Evolutionary conservation across 768 basidiomycete species (phyloP).

Genomic region (Psilocybe cyanescens): DNA sequence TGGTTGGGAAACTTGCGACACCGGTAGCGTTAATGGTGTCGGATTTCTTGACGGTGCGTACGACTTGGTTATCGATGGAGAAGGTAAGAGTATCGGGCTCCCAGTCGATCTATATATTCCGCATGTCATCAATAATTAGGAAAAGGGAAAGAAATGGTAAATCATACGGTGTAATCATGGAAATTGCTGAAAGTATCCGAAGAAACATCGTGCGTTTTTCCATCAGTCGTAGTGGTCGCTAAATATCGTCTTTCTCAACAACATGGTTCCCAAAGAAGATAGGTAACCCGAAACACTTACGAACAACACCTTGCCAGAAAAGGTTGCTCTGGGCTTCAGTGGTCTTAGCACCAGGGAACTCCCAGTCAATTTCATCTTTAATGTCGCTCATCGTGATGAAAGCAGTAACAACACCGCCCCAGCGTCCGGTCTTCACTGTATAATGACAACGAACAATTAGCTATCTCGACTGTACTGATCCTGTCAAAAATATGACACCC

Average conservation of each 20-base stretch:
- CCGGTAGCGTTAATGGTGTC: slow-evolving; percentile 62
- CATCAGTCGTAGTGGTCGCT: slow-evolving; percentile 48
- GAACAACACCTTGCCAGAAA: slow-evolving; percentile 77
- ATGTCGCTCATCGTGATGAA: slow-evolving; percentile 86
- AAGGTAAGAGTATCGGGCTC: slow-evolving; percentile 67
- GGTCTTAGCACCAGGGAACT: slow-evolving; percentile 69
- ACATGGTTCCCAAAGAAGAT: background rate
- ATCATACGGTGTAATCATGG: slow-evolving; percentile 75
- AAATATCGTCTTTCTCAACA: slow-evolving; percentile 29
- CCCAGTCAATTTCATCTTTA: slow-evolving; percentile 90
- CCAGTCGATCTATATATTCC: slow-evolving; percentile 74
- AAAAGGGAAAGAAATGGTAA: background rate
- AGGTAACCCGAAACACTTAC: slow-evolving; percentile 40
- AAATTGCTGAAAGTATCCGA: slow-evolving; percentile 71
- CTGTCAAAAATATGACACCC: slow-evolving; percentile 16
- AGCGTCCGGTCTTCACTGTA: slow-evolving; percentile 77
- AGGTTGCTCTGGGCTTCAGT: slow-evolving; percentile 77
- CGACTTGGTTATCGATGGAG: slow-evolving; percentile 69
- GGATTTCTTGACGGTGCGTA: slow-evolving; percentile 67
- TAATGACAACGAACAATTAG: background rate
- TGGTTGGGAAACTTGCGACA: slow-evolving; percentile 68
- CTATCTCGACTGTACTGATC: background rate
- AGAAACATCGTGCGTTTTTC: slow-evolving; percentile 49
- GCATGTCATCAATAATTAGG: background rate
- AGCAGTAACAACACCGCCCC: slow-evolving; percentile 83